phyloP scores from a whole-genome alignment of 345 rosid genomes.

The Litchi chinensis region DNA sequence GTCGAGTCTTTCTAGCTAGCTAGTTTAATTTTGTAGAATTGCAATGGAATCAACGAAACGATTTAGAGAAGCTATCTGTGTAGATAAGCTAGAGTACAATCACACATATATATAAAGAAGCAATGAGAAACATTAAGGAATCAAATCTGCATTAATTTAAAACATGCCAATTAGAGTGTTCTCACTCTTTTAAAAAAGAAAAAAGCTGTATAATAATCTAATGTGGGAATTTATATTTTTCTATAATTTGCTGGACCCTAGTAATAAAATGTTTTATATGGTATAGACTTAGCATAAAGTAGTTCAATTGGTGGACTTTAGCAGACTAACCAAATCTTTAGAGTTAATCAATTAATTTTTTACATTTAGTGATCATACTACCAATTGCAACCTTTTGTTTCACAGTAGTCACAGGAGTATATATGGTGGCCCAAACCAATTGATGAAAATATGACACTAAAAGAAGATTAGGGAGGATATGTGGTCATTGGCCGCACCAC shows the following conservation, averaged over 20 bases:
- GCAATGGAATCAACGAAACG: background rate
- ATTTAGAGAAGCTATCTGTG: slow-evolving; percentile 5
- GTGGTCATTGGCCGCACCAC: slow-evolving; percentile 25
- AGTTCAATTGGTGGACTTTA: slow-evolving; percentile 1
- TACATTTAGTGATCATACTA: too few relatives aligned
- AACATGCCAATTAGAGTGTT: slow-evolving; percentile 4
- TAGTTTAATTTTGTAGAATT: background rate
- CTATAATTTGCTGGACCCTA: background rate
- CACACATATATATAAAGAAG: slow-evolving; percentile 21
- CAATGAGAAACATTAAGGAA: slow-evolving; percentile 22
- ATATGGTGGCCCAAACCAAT: slow-evolving; percentile 4
- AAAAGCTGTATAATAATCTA: slow-evolving; percentile 10
- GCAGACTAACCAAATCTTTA: background rate
- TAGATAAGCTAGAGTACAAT: slow-evolving; percentile 9
- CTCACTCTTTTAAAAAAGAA: background rate
- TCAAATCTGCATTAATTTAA: slow-evolving; percentile 24
- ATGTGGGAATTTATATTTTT: slow-evolving; percentile 4
- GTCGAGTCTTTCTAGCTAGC: slow-evolving; percentile 7
- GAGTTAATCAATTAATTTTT: too few relatives aligned
- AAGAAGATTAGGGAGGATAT: slow-evolving; percentile 18
- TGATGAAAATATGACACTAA: background rate
- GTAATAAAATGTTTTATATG: background rate
- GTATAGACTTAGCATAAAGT: background rate
- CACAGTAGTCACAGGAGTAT: slow-evolving; percentile 9
- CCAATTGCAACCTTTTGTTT: background rate